Evolutionary conservation across 108 stramenopile genomes (phyloP), one percentile per base, ranked within the genome.

Genomic region (Nitzschia sp.): DNA sequence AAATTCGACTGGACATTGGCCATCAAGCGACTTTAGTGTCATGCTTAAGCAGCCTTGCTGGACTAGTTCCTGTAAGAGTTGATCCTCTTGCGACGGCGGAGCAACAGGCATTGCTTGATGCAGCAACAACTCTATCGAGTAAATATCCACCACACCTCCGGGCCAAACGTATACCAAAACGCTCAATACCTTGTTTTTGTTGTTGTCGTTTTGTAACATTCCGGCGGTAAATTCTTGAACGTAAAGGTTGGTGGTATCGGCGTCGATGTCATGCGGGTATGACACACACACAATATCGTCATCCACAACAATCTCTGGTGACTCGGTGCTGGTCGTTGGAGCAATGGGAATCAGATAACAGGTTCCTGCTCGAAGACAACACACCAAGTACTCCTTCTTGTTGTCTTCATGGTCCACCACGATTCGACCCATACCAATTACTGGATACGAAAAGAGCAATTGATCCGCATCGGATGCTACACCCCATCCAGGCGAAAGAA

Each of bases 351-450:
- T 72, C 1, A 86, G 60, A 34, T 78, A 89, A 28, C 83, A 77
- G 17, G 88, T 86, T 23, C 88, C 88, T 18, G 81, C 83, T 31
- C 88, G 69, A 9, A 86, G 60, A 61, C 88, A 86, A 54, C 83
- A 85, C 28, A 73, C 85, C 4, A 80, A 76, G 71, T 24, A 48
- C 68, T 72, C 38, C 19, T 29, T 42, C 9, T 49, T 60, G 18
- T 46, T 47, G 42, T 55, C 18, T 21, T 48, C 53, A 0, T 53
- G n/a, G 1, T 30, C 23, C 25, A 59, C 17, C 11, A 49, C 42
- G 5, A 77, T 28, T 36, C 34, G 32, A 15, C 70, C 74, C n/a
- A 23, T 51, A 3, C 80, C 80, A 29, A 81, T 70, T 2, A 56
- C 68, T 2, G 80, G 80, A 42, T 66, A 81, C 1, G 80, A 72